Evolutionary conservation across 108 stramenopile species (phyloP).

Genomic region (Asterionellopsis glacialis): DNA sequence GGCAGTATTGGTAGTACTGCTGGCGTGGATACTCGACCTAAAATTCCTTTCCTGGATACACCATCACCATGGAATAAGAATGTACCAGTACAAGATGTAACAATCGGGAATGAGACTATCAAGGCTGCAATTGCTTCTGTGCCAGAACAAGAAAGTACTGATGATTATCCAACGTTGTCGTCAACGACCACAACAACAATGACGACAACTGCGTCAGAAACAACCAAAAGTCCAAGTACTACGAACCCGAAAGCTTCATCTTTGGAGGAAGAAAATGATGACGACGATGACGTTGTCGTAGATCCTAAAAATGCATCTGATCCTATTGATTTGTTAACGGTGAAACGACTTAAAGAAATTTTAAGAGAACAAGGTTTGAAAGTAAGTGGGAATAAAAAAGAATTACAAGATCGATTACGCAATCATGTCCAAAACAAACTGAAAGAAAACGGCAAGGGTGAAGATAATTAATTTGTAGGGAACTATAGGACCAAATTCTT

Average conservation of each 20-base stretch:
- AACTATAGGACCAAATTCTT: too few species aligned
- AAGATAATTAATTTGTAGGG: too few species aligned
- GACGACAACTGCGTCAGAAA: neutral
- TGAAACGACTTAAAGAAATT: constrained; percentile 75
- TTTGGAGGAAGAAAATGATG: constrained; percentile 13
- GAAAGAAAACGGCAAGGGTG: constrained; percentile 14
- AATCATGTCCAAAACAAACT: constrained; percentile 59
- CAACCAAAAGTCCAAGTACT: neutral
- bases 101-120: too few species aligned
- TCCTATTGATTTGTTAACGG: constrained; percentile 72
- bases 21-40: constrained; percentile 6
- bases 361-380: constrained; percentile 58
- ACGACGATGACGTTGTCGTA: neutral
- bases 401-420: constrained; percentile 73
- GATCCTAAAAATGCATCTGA: constrained; percentile 20
- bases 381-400: constrained; percentile 67
- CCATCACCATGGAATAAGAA: constrained; percentile 47
- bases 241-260: too few species aligned
- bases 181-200: neutral
- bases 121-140: too few species aligned
- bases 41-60: constrained; percentile 52
- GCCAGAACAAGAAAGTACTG: too few species aligned
- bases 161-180: neutral
- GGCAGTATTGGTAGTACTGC: too few species aligned
- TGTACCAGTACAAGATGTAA: constrained; percentile 6